These are phyloP conservation scores for Linnemannia elongata DNA, from an alignment of 192 early-diverging fungal genomes.

Conservation along the genomic window DNA sequence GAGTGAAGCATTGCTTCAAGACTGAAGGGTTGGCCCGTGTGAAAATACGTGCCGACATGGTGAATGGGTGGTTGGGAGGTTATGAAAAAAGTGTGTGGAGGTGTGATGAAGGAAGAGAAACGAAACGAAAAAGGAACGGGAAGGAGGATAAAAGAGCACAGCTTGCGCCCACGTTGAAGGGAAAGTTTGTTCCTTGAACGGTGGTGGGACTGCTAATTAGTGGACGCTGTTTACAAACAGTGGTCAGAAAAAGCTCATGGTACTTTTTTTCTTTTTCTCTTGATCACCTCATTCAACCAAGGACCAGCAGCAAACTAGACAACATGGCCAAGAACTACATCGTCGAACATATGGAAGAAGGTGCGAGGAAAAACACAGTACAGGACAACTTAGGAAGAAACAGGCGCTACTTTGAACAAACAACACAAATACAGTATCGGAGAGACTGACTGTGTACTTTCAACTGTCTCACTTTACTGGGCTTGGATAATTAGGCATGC, in stretches of 20 bases:
- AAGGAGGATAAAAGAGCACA: constrained; percentile 8
- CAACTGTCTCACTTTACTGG: background rate
- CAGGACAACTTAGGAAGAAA: background rate
- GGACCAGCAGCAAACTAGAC: background rate
- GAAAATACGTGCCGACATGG: constrained; percentile 33
- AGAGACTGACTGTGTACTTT: background rate
- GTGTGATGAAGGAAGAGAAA: background rate
- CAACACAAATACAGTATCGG: constrained; percentile 9
- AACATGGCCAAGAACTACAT: constrained; percentile 68
- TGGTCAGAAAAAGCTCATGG: constrained; percentile 4
- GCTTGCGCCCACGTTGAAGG: background rate
- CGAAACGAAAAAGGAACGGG: constrained; percentile 14
- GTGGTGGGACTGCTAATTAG: background rate
- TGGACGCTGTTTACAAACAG: background rate
- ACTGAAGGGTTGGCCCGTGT: background rate
- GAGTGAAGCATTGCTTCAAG: background rate
- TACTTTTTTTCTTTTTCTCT: constrained; percentile 14
- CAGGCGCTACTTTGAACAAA: background rate
- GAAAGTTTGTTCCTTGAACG: background rate
- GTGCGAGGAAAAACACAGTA: constrained; percentile 1
- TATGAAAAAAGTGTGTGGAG: background rate
- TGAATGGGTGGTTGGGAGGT: background rate
- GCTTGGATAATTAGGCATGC: constrained; percentile 53
- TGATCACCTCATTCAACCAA: constrained; percentile 10
- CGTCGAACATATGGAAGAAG: constrained; percentile 84